phyloP scores from a whole-genome alignment of 208 protist species.

The Porcisia hertigi region DNA sequence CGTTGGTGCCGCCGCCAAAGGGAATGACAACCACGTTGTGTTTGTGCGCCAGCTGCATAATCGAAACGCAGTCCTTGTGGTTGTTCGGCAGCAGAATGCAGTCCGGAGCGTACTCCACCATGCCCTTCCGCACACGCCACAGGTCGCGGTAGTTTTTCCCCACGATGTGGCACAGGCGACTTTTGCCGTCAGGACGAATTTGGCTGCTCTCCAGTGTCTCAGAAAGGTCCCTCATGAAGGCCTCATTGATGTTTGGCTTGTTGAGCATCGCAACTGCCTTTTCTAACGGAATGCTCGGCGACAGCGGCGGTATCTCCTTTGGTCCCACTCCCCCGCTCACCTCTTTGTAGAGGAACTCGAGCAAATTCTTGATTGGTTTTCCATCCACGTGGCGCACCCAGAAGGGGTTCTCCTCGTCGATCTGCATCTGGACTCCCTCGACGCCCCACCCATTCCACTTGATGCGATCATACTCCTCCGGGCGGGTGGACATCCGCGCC shows the following conservation, averaged over 20 bases:
- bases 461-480: conserved; percentile 76
- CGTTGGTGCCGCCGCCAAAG: conserved; percentile 95
- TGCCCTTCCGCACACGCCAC: conserved; percentile 86
- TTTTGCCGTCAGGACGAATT: conserved; percentile 70
- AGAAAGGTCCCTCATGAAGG: conserved; percentile 75
- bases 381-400: conserved; percentile 74
- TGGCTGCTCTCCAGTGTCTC: conserved; percentile 55
- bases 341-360: conserved; percentile 85
- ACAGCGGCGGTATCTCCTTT: conserved; percentile 47
- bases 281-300: conserved; percentile 72
- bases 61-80: conserved; percentile 85
- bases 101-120: conserved; percentile 90
- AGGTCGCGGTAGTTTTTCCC: conserved; percentile 95
- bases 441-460: conserved; percentile 94
- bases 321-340: conserved; percentile 47
- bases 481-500: conserved; percentile 11
- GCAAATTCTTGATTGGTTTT: conserved; percentile 77
- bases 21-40: conserved; percentile 94
- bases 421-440: conserved; percentile 52
- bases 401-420: conserved; percentile 58
- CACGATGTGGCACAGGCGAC: conserved; percentile 82
- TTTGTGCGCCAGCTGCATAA: conserved; percentile 84
- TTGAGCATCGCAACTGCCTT: conserved; percentile 73
- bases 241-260: conserved; percentile 66
- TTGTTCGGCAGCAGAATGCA: conserved; percentile 87